Base-by-base conservation (phyloP, 768 basidiomycete genomes). In the Auricularia sp. region DNA sequence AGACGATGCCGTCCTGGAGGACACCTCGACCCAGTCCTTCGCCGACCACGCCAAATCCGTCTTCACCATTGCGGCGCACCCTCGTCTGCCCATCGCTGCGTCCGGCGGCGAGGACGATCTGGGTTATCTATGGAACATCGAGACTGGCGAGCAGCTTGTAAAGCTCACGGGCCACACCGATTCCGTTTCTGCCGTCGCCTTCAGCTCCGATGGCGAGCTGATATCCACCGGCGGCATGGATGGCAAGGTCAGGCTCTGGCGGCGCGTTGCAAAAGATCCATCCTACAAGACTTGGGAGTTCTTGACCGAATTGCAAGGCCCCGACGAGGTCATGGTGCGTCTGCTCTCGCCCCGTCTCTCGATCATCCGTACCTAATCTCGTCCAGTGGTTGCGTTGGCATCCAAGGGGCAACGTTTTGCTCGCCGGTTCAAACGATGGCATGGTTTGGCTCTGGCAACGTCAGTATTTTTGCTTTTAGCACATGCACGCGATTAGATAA, bases 161-260 rank as follows among this genome's bases (percentile, higher is more conserved):
- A 90, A 87, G 75, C 81, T 99, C 61, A 88, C 90, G 0, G 97
- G 97, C 2, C 97, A 99, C 74, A 85, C 87, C 6, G 97, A 99
- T 72, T 94, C 92, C 67, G 93, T 99, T 59, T 86, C 87, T 3
- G 80, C 80, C 63, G 81, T 83, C 3, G 87, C 81, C 23, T 99
- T 91, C 83, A 96, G 86, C 72, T 70, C 78, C 0, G 96, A 98
- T 72, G 97, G 97, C 2, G 89, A 97, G 76, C 82, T 97, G 83
- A 81, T 95, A 64, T 87, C 95, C 16, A 97, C 95, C 0, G 97
- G 96, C 10, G 97, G 97, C 0, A 98, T 99, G 97, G 97, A 99
- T 71, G 97, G 97, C 8, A 87, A 86, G 73, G 87, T 98, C 44
- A 81, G 95, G 66, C 78, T 99, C 66, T 99, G 97, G 97, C 79